A percentile compares a stretch with the other conserved stretches of the same genome.
Evolutionary conservation across 495 filamentous ascomycete genomes (phyloP).

Genomic region (Penicillium desertorum): DNA sequence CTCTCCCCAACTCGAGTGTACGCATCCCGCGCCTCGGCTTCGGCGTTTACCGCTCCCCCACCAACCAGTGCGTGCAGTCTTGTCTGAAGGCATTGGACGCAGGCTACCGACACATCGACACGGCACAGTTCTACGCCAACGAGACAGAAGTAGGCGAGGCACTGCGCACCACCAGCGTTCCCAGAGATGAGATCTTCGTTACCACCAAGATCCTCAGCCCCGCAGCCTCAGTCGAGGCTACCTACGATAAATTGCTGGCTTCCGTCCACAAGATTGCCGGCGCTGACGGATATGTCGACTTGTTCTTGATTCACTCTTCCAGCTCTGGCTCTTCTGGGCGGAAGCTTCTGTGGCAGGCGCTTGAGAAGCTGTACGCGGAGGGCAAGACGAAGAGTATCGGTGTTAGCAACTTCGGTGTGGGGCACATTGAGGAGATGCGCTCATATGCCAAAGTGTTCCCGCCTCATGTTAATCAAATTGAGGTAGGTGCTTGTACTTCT

Average conservation of each 20-base stretch:
- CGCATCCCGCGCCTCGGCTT: slow-evolving; percentile 71
- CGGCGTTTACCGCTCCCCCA: slow-evolving; percentile 64
- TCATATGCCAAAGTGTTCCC: slow-evolving; percentile 61
- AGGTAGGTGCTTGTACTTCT: slow-evolving; percentile 40
- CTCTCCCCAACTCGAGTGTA: slow-evolving; percentile 54
- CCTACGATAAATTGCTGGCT: slow-evolving; percentile 56
- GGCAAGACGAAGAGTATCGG: slow-evolving; percentile 63
- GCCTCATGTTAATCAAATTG: slow-evolving; percentile 69
- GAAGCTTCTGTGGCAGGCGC: slow-evolving; percentile 63
- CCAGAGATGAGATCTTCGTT: slow-evolving; percentile 60
- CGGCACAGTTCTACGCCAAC: slow-evolving; percentile 69
- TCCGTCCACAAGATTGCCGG: slow-evolving; percentile 63
- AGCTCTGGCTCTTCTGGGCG: slow-evolving; percentile 51
- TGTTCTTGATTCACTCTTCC: slow-evolving; percentile 69
- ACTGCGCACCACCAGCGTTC: slow-evolving; percentile 51
- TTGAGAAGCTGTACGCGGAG: slow-evolving; percentile 59
- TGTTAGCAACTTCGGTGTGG: slow-evolving; percentile 67
- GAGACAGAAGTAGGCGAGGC: slow-evolving; percentile 66
- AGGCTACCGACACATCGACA: slow-evolving; percentile 74
- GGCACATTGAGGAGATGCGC: slow-evolving; percentile 63
- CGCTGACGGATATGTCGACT: slow-evolving; percentile 63
- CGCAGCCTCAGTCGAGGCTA: slow-evolving; percentile 55
- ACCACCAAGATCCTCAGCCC: slow-evolving; percentile 66
- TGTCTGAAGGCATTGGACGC: slow-evolving; percentile 58
- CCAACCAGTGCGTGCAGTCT: slow-evolving; percentile 52